Evolutionary conservation across 495 filamentous ascomycete genomes (phyloP).

Genomic region (Penicillium bialowiezense): DNA sequence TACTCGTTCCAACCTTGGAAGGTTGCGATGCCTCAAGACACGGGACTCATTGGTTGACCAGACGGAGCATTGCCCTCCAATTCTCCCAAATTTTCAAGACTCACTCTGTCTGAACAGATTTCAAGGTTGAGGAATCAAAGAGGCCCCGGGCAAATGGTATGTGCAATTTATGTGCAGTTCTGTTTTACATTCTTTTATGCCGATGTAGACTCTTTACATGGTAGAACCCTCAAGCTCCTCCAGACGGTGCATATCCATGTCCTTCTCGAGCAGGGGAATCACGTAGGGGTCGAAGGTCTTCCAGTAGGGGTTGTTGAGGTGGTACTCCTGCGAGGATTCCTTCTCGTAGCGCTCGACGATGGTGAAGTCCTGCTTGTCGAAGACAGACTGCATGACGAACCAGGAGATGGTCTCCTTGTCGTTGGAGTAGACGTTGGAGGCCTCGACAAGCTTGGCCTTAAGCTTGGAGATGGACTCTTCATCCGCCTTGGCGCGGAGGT

Average conservation of each 20-base stretch:
- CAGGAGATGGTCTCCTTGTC: conserved; percentile 66
- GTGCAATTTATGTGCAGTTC: neutral
- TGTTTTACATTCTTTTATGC: neutral
- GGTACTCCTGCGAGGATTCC: conserved; percentile 58
- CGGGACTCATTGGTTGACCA: no score
- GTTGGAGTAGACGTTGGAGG: conserved; percentile 59
- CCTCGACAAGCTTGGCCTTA: conserved; percentile 64
- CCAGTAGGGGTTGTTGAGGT: conserved; percentile 67
- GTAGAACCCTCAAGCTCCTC: conserved; percentile 45
- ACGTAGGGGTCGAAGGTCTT: conserved; percentile 69
- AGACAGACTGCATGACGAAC: conserved; percentile 65
- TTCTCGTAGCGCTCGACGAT: conserved; percentile 66
- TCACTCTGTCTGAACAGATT: no score
- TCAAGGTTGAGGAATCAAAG: no score
- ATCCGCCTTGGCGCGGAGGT: conserved; percentile 64
- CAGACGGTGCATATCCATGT: conserved; percentile 62
- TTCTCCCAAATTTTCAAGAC: no score
- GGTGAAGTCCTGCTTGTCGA: conserved; percentile 62
- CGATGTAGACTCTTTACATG: conserved; percentile 1
- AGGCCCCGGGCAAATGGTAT: no score
- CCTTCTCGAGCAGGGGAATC: conserved; percentile 57
- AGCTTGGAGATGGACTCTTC: conserved; percentile 58
- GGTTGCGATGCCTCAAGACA: no score
- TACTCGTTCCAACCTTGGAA: no score
- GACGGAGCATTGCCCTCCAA: no score